Conservation (phyloP, 2,329 filamentous ascomycete genomes). For the Fusarium sp. region DNA sequence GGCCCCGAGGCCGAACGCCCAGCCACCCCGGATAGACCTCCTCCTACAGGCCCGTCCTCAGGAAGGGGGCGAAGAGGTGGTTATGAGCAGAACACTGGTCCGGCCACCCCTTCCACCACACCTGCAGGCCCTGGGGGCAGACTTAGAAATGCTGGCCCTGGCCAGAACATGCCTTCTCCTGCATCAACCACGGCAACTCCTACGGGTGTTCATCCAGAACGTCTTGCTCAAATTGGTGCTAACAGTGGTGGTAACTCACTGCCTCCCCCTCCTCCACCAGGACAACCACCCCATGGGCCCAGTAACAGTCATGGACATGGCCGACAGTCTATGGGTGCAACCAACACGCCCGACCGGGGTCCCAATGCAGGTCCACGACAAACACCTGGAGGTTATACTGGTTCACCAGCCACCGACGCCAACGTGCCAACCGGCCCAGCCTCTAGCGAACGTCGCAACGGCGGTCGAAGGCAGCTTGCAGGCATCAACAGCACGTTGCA, state of each 20-base stretch:
- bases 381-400: conserved; percentile 38
- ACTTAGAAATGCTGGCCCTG: conserved; percentile 52
- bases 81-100: conserved; percentile 52
- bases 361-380: conserved; percentile 41
- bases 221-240: conserved; percentile 60
- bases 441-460: conserved; percentile 53
- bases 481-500: conserved; percentile 70
- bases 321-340: conserved; percentile 48
- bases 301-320: conserved; percentile 39
- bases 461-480: conserved; percentile 65
- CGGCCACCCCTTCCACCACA: conserved; percentile 46
- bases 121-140: conserved; percentile 54
- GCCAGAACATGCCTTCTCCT: conserved; percentile 41
- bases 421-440: conserved; percentile 53
- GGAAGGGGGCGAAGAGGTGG: conserved; percentile 59
- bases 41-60: conserved; percentile 65
- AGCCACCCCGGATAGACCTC: conserved; percentile 62
- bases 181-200: conserved; percentile 43
- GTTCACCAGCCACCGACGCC: conserved; percentile 43
- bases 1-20: conserved; percentile 55
- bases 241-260: conserved; percentile 26
- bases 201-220: conserved; percentile 61
- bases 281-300: conserved; percentile 44
- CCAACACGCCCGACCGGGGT: conserved; percentile 49
- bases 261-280: conserved; percentile 50